Evolutionary conservation across 441 rosid genomes (phyloP).

Genomic region (Rhodomyrtus psidioides): DNA sequence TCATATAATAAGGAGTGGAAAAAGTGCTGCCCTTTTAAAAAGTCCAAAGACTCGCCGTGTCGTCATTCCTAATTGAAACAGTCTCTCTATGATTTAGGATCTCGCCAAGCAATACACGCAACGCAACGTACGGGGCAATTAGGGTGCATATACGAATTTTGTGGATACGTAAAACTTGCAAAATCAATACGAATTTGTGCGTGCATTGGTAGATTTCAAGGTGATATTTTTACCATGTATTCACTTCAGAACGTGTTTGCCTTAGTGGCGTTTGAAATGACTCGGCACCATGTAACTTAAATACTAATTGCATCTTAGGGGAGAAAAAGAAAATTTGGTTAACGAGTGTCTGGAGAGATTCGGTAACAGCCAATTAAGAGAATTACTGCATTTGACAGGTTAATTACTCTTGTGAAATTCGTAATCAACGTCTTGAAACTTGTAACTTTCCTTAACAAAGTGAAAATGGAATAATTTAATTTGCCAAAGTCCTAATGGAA

Average conservation of each 20-base stretch:
- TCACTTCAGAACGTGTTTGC: not conserved
- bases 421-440: not conserved
- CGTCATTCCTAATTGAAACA: not conserved
- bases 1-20: no score
- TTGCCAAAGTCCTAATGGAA: not conserved
- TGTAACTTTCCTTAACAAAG: not conserved
- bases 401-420: not conserved
- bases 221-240: not conserved
- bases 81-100: not conserved
- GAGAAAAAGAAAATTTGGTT: not conserved
- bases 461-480: not conserved
- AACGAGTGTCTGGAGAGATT: not conserved
- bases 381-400: not conserved
- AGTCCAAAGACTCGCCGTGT: not conserved
- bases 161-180: accelerated
- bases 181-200: not conserved
- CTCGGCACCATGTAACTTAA: not conserved
- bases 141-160: not conserved
- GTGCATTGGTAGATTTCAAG: not conserved
- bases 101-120: not conserved
- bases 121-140: not conserved
- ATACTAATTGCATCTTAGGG: not conserved
- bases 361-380: not conserved
- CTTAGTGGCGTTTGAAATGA: not conserved
- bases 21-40: no score